These are phyloP conservation scores for Flaveria sonorensis DNA, from an alignment of 129 eudicot species.

Conservation along the genomic window DNA sequence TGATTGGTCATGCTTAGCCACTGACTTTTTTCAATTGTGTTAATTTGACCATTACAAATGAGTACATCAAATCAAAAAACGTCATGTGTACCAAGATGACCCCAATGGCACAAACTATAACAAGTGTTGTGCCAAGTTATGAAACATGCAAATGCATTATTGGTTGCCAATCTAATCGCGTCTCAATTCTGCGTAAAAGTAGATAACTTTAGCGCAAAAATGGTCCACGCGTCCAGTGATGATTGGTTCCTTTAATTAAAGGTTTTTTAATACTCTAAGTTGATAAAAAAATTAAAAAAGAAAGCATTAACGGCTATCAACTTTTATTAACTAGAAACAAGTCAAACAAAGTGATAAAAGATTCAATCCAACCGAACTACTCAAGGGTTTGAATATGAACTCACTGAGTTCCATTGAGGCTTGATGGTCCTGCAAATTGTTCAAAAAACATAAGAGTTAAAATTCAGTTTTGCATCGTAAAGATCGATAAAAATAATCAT, in stretches of 20 bases:
- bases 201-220: no score
- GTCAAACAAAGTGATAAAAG: constrained; percentile 17
- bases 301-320: background rate
- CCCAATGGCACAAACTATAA: background rate
- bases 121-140: background rate
- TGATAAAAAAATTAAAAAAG: no score
- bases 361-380: constrained; percentile 11
- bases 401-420: constrained; percentile 92
- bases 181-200: no score
- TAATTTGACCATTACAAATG: background rate
- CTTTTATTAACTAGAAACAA: background rate
- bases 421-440: constrained; percentile 64
- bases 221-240: no score
- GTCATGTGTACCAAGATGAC: background rate
- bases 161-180: background rate
- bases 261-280: background rate
- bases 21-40: background rate
- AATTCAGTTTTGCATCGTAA: no score
- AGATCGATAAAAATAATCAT: no score
- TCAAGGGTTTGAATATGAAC: constrained; percentile 31
- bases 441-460: background rate
- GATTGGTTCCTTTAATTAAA: no score
- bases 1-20: background rate
- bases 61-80: background rate
- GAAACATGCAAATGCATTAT: background rate